Base-by-base conservation (phyloP, 306 rosid species). In the Vicia faba region DNA sequence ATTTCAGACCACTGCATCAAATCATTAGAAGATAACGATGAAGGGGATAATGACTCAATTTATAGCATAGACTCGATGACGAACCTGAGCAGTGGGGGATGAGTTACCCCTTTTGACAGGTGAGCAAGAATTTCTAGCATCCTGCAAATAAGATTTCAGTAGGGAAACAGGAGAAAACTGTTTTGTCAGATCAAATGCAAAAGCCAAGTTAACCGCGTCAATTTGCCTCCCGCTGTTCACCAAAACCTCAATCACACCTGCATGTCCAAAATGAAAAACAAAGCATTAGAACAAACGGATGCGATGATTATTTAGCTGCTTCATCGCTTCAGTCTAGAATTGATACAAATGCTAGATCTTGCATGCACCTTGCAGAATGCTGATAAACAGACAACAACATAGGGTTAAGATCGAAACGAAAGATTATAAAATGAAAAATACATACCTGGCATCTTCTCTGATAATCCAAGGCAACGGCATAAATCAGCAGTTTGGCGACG, bases 401-500 rank as follows among this genome's bases (percentile, higher is more conserved):
- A 15, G 23, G 49, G 59, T 48, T 66, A 43, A 49, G 23, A 74
- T 63, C 5, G n/a, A 70, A 16, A 35, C 13, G 3, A 1, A 66
- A 44, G 4, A 58, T 43, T 61, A 15, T 73, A 71, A 12, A 28
- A 16, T 71, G 46, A 23, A 7, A 45, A 45, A 60, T 44, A 72
- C 76, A 70, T 82, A 80, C 99, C 97, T 76, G 91, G 88, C 99
- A 95, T 95, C 83, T 87, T 90, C 75, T 88, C 89, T 11, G 99
- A 83, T 57, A 95, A 72, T 68, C 99, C 95, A 76, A 95, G 97
- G 65, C 90, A 83, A 46, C 99, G 95, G n/a, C 99, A 95, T 40
- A 95, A 82, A 65, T 90, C 99, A 72, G 97, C 97, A 56, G 90
- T 84, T 81, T 95, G 99, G 70, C 97, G 97, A 68, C 97, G 97